phyloP scores from a whole-genome alignment of 345 rosid species.

The Ceriops zippeliana region DNA sequence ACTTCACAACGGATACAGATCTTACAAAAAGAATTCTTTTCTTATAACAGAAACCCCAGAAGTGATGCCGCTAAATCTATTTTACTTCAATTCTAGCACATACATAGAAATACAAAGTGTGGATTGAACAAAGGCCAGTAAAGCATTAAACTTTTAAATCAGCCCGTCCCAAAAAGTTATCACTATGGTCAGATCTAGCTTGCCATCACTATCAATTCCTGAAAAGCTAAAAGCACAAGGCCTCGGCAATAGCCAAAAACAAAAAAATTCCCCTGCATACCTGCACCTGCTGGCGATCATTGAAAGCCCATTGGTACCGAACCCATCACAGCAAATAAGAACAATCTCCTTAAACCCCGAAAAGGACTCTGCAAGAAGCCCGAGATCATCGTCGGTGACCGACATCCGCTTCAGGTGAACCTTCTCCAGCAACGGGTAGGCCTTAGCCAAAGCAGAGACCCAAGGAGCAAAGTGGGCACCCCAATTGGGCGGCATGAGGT shows the following conservation, averaged over 20 bases:
- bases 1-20: not conserved
- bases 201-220: not conserved
- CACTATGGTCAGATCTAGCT: not conserved
- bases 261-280: conserved; percentile 25
- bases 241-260: not conserved
- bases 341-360: conserved; percentile 61
- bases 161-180: not conserved
- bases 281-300: conserved; percentile 72
- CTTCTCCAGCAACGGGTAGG: conserved; percentile 81
- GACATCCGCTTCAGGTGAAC: conserved; percentile 78
- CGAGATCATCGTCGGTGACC: conserved; percentile 68
- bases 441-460: conserved; percentile 49
- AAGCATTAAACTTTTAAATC: conserved; percentile 12
- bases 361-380: conserved; percentile 54
- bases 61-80: not conserved
- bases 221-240: too few species aligned
- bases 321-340: conserved; percentile 85
- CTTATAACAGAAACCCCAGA: not conserved
- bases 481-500: conserved; percentile 79
- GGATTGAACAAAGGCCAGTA: conserved; percentile 17
- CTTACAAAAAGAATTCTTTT: not conserved
- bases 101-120: not conserved
- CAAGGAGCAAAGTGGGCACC: conserved; percentile 76
- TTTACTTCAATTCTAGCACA: not conserved
- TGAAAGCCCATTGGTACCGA: conserved; percentile 80